A percentile compares a stretch with the other conserved stretches of the same genome.
These are phyloP conservation scores for Platanthera zijinensis DNA, from an alignment of 106 monocot species.

Conservation along the genomic window DNA sequence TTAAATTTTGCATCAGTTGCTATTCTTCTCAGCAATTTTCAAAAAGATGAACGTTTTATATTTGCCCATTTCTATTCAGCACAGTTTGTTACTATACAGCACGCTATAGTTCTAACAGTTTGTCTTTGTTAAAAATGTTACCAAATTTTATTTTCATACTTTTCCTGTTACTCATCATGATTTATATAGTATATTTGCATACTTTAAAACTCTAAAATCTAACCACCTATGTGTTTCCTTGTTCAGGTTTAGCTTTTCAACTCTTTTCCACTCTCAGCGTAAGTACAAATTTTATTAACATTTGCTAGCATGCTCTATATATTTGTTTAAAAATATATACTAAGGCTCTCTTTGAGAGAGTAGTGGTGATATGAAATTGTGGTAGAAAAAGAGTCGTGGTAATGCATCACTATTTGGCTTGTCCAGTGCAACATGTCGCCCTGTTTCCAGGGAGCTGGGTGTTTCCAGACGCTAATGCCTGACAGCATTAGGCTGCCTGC, in stretches of 20 bases:
- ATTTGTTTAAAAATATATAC: neutral
- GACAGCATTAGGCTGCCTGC: too few species aligned
- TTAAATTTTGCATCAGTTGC: neutral
- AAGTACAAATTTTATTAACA: constrained; percentile 20
- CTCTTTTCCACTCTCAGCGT: constrained; percentile 44
- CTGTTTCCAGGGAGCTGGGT: too few species aligned
- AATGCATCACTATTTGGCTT: too few species aligned
- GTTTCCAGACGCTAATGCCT: too few species aligned
- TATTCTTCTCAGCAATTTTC: neutral
- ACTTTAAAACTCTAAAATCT: constrained; percentile 1
- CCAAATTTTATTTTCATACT: neutral
- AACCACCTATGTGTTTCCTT: constrained; percentile 1
- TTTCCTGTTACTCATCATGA: neutral
- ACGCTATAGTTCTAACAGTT: too few species aligned
- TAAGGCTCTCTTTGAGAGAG: too few species aligned
- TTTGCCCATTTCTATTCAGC: neutral
- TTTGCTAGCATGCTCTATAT: neutral
- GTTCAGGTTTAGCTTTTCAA: constrained; percentile 68
- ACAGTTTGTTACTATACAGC: too few species aligned
- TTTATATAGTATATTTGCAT: neutral
- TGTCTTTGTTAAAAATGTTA: neutral
- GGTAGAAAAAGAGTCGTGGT: too few species aligned
- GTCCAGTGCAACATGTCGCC: too few species aligned
- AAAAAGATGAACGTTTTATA: neutral
- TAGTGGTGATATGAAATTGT: too few species aligned